Percentiles rank a stretch among this genome's conserved stretches.
Conservation (phyloP, 2,329 filamentous ascomycete species). For the Lachnellula cervina region DNA sequence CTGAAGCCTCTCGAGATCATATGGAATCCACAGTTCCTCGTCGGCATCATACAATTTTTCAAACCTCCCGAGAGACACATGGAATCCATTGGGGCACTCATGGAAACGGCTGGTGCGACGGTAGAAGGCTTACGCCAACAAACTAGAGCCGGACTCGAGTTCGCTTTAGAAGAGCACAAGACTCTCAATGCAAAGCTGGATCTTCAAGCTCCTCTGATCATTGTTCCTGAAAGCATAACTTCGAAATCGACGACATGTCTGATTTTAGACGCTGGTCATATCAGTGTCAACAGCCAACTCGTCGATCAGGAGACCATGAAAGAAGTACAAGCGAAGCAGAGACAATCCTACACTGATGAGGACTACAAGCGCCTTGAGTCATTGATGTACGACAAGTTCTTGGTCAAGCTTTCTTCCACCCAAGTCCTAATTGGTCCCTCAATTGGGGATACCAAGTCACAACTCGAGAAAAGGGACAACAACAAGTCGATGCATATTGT, state of each 20-base stretch:
- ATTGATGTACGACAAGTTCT: slow-evolving; percentile 96
- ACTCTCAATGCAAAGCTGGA: slow-evolving; percentile 96
- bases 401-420: slow-evolving; percentile 87
- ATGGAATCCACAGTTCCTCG: slow-evolving; percentile 91
- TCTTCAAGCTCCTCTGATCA: slow-evolving; percentile 91
- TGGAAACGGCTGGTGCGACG: slow-evolving; percentile 93
- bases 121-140: slow-evolving; percentile 94
- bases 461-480: slow-evolving; percentile 65
- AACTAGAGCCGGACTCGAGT: slow-evolving; percentile 91
- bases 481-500: slow-evolving; percentile 79
- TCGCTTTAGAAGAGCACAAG: slow-evolving; percentile 95
- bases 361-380: slow-evolving; percentile 85
- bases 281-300: slow-evolving; percentile 87
- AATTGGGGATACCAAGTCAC: slow-evolving; percentile 81
- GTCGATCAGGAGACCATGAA: slow-evolving; percentile 87
- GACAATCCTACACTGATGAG: slow-evolving; percentile 77
- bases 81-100: slow-evolving; percentile 93
- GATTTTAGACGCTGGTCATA: slow-evolving; percentile 93
- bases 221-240: slow-evolving; percentile 90
- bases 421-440: slow-evolving; percentile 94
- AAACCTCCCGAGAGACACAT: slow-evolving; percentile 94
- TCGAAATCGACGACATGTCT: slow-evolving; percentile 76
- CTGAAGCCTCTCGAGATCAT: slow-evolving; percentile 94
- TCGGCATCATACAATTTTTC: slow-evolving; percentile 92
- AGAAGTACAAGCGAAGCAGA: slow-evolving; percentile 87